phyloP scores from a whole-genome alignment of 225 moss, liverwort and hornwort genomes.

The Ulota crispa region DNA sequence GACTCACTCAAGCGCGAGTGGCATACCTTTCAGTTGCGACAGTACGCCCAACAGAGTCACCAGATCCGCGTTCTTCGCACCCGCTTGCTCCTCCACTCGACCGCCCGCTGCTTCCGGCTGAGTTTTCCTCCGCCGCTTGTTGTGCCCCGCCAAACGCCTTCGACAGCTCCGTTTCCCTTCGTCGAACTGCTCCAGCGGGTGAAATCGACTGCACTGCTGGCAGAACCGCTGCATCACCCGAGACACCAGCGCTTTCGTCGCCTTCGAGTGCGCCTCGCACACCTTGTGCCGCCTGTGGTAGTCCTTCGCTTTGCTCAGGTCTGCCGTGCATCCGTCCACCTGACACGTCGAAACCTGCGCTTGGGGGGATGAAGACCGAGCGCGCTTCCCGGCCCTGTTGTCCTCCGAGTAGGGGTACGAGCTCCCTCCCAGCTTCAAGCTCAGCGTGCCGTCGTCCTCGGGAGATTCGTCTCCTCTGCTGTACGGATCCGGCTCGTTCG shows the following conservation, averaged over 20 bases:
- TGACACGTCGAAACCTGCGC: slow-evolving; percentile 77
- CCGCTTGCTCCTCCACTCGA: slow-evolving; percentile 60
- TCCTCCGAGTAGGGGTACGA: slow-evolving; percentile 68
- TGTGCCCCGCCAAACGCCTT: slow-evolving; percentile 88
- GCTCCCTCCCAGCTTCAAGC: slow-evolving; percentile 80
- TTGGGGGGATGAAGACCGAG: slow-evolving; percentile 82
- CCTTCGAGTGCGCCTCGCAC: slow-evolving; percentile 88
- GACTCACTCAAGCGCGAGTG: neutral
- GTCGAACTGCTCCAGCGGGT: slow-evolving; percentile 78
- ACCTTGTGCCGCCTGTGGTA: slow-evolving; percentile 98
- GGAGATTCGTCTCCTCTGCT: slow-evolving; percentile 72
- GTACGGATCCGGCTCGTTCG: slow-evolving; percentile 60
- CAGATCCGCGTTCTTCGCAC: slow-evolving; percentile 56
- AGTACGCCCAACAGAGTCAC: slow-evolving; percentile 65
- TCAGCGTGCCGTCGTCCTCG: slow-evolving; percentile 67
- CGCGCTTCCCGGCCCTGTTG: slow-evolving; percentile 62
- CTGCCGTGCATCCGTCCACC: slow-evolving; percentile 85
- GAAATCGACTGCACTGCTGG: slow-evolving; percentile 99
- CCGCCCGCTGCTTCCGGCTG: slow-evolving; percentile 67
- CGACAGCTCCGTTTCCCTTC: slow-evolving; percentile 95
- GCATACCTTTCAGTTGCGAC: slow-evolving; percentile 64
- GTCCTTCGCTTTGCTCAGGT: slow-evolving; percentile 85
- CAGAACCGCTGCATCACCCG: slow-evolving; percentile 91
- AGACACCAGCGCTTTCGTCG: slow-evolving; percentile 65
- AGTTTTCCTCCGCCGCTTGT: slow-evolving; percentile 87